Evolutionary conservation across 305 asterid genomes (phyloP).

Genomic region (Salvia sclarea): DNA sequence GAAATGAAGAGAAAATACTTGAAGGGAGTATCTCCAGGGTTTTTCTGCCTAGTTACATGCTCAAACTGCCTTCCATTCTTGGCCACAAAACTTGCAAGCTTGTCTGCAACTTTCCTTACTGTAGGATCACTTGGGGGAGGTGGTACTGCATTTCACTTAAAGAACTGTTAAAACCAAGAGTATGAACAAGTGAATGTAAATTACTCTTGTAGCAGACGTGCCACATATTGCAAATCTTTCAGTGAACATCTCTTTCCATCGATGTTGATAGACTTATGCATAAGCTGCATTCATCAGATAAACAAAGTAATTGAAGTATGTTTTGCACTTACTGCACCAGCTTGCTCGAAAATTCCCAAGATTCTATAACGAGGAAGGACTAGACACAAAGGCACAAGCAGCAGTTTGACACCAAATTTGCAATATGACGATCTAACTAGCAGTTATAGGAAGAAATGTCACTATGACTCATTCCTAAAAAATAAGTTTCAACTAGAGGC

Average conservation of each 20-base stretch:
- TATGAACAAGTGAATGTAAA: constrained; percentile 78
- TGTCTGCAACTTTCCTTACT: constrained; percentile 90
- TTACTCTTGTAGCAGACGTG: constrained; percentile 85
- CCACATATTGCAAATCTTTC: constrained; percentile 84
- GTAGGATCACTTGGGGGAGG: constrained; percentile 91
- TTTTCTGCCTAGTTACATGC: constrained; percentile 59
- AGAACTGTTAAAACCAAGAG: constrained; percentile 90
- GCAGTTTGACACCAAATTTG: constrained; percentile 7
- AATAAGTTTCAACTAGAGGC: background rate
- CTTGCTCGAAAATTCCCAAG: constrained; percentile 29
- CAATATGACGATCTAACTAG: constrained; percentile 17
- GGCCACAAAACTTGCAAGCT: constrained; percentile 93
- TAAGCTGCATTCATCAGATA: constrained; percentile 85
- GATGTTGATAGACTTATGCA: constrained; percentile 62
- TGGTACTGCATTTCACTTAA: constrained; percentile 96
- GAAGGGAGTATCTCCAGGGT: constrained; percentile 90
- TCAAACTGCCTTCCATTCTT: constrained; percentile 96
- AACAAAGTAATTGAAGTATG: constrained; percentile 60
- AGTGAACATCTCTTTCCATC: constrained; percentile 80
- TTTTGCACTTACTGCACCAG: constrained; percentile 43
- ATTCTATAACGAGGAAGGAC: constrained; percentile 27
- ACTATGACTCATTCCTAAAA: background rate
- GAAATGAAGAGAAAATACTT: constrained; percentile 52
- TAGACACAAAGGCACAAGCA: constrained; percentile 6
- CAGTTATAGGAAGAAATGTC: constrained; percentile 11